These are phyloP conservation scores for Puccinia coronata DNA, from an alignment of 1,284 basidiomycete genomes.

Conservation along the genomic window DNA sequence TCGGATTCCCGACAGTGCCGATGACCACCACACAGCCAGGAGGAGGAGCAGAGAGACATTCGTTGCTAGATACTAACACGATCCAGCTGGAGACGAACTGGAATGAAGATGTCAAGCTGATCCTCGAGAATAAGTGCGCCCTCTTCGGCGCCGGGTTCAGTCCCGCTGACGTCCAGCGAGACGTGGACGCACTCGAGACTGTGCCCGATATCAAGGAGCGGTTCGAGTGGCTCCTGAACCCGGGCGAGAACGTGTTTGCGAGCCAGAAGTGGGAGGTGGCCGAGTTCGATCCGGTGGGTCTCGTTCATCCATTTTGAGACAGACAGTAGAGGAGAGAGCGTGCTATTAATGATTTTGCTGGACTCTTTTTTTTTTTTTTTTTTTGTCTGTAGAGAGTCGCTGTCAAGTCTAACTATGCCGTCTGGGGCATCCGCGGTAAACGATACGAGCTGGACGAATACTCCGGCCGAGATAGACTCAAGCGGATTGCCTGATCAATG, in stretches of 20 bases:
- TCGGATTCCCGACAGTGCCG: conserved; percentile 87
- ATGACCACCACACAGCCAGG: conserved; percentile 60
- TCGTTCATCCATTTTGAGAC: not conserved
- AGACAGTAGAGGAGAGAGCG: no score
- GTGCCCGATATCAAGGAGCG: conserved; percentile 87
- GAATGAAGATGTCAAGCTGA: conserved; percentile 76
- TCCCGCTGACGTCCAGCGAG: conserved; percentile 90
- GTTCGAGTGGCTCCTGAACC: conserved; percentile 95
- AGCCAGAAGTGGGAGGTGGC: conserved; percentile 98
- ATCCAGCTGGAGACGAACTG: conserved; percentile 70
- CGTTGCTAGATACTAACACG: conserved; percentile 42
- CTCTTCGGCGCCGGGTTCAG: conserved; percentile 98
- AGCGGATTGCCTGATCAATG: not conserved
- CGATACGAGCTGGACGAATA: conserved; percentile 46
- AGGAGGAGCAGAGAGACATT: not conserved
- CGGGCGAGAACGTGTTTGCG: conserved; percentile 90
- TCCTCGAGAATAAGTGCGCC: conserved; percentile 85
- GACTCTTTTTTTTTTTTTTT: no score
- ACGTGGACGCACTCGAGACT: conserved; percentile 80
- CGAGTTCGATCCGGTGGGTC: conserved; percentile 67
- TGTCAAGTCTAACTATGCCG: conserved; percentile 93
- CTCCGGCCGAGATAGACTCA: conserved; percentile 9
- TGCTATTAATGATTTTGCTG: no score
- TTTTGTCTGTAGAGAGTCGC: conserved; percentile 67
- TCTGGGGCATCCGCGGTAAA: conserved; percentile 66